phyloP scores from a whole-genome alignment of 306 rosid genomes.

The Purshia tridentata region DNA sequence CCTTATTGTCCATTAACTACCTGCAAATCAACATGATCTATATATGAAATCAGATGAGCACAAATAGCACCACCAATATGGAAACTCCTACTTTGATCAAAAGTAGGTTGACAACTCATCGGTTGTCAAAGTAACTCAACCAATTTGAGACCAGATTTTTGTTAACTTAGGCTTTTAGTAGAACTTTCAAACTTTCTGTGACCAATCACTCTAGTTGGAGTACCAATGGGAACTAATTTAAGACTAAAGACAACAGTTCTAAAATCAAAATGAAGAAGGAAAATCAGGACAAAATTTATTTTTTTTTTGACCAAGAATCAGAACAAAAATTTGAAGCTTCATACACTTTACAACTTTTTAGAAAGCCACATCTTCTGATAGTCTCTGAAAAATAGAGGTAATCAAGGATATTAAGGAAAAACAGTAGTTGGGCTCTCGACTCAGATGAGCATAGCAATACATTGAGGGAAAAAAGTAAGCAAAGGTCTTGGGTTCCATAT shows the following conservation, averaged over 20 bases:
- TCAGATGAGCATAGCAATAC: conserved; percentile 2
- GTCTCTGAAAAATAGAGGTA: background rate
- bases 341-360: background rate
- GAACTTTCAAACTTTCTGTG: background rate
- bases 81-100: background rate
- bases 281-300: background rate
- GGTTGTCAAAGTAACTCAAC: background rate
- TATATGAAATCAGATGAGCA: background rate
- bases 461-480: background rate
- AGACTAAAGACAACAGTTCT: background rate
- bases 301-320: too few species aligned
- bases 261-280: background rate
- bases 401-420: background rate
- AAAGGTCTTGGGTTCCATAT: background rate
- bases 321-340: background rate
- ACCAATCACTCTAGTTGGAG: background rate
- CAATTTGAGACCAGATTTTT: background rate
- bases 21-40: conserved; percentile 11
- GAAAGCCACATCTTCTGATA: background rate
- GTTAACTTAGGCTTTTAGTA: background rate
- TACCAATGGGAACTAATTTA: background rate
- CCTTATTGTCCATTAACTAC: conserved; percentile 3
- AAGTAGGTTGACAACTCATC: background rate
- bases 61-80: background rate
- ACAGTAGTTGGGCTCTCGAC: background rate